These are phyloP conservation scores for Irpex sp. DNA, from an alignment of 1,284 basidiomycete species.

Conservation along the genomic window DNA sequence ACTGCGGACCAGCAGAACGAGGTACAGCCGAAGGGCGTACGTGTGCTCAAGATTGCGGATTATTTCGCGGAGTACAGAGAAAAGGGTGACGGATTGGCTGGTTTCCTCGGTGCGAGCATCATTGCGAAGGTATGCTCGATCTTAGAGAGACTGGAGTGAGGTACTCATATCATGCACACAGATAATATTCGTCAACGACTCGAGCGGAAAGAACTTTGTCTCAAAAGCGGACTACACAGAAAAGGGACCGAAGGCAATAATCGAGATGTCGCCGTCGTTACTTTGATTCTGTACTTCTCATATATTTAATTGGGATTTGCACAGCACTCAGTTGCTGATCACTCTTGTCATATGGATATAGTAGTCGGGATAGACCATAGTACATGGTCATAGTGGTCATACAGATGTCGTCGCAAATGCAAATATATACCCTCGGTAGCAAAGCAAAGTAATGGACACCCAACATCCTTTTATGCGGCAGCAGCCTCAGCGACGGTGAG, in stretches of 20 bases:
- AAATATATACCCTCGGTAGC: background rate
- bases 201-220: conserved; percentile 63
- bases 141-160: background rate
- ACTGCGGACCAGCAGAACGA: conserved; percentile 69
- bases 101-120: conserved; percentile 86
- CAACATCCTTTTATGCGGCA: conserved; percentile 36
- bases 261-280: conserved; percentile 71
- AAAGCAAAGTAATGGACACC: background rate
- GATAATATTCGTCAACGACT: conserved; percentile 60
- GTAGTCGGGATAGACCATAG: background rate
- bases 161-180: conserved; percentile 21
- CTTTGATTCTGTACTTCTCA: conserved; percentile 32
- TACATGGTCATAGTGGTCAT: background rate
- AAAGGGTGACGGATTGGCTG: conserved; percentile 76
- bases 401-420: background rate
- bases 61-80: conserved; percentile 92
- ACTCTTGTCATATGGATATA: no score
- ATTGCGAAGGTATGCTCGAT: conserved; percentile 68
- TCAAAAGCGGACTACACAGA: conserved; percentile 74
- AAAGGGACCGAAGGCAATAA: conserved; percentile 65
- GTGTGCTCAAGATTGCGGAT: conserved; percentile 78
- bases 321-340: no score
- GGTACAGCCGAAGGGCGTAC: conserved; percentile 65
- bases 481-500: conserved; percentile 72
- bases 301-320: background rate